Evolutionary conservation across 192 early-diverging fungal species (phyloP).

Genomic region (Entomortierella parvispora): DNA sequence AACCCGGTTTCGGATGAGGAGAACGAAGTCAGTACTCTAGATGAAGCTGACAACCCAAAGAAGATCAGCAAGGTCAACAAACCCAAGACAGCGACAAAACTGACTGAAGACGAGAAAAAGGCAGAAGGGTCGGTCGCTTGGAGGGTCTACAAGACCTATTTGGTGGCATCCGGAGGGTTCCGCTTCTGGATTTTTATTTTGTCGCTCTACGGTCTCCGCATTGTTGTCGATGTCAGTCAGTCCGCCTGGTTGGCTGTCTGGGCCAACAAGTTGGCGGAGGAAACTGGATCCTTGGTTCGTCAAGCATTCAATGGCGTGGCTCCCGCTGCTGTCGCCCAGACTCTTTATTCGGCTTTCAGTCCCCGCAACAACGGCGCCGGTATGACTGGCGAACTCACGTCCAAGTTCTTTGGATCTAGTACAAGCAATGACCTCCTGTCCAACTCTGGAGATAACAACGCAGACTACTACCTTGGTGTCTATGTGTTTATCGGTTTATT

Average conservation of each 20-base stretch:
- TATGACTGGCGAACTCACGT: too few relatives aligned
- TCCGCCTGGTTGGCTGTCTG: conserved; percentile 64
- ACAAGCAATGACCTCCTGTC: conserved; percentile 21
- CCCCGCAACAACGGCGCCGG: not conserved
- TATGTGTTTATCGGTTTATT: conserved; percentile 68
- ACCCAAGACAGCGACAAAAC: conserved; percentile 55
- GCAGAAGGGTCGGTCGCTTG: conserved; percentile 81
- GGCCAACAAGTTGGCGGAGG: conserved; percentile 34
- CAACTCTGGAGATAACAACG: conserved; percentile 52
- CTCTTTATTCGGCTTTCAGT: conserved; percentile 18
- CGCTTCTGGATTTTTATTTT: conserved; percentile 69
- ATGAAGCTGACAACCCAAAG: conserved; percentile 43
- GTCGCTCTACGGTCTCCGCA: conserved; percentile 52
- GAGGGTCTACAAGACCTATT: conserved; percentile 84
- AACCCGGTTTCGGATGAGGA: conserved; percentile 30
- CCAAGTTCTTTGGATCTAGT: not conserved
- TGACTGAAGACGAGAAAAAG: conserved; percentile 88
- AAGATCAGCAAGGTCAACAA: conserved; percentile 36
- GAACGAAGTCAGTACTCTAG: conserved; percentile 54
- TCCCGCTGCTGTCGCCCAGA: conserved; percentile 24
- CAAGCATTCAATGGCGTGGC: conserved; percentile 23
- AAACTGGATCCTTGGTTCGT: conserved; percentile 33
- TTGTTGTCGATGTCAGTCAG: conserved; percentile 63
- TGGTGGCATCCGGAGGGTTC: conserved; percentile 73
- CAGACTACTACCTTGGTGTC: conserved; percentile 68